Conservation (phyloP, 2,329 filamentous ascomycete genomes). For the Alternaria burnsii region DNA sequence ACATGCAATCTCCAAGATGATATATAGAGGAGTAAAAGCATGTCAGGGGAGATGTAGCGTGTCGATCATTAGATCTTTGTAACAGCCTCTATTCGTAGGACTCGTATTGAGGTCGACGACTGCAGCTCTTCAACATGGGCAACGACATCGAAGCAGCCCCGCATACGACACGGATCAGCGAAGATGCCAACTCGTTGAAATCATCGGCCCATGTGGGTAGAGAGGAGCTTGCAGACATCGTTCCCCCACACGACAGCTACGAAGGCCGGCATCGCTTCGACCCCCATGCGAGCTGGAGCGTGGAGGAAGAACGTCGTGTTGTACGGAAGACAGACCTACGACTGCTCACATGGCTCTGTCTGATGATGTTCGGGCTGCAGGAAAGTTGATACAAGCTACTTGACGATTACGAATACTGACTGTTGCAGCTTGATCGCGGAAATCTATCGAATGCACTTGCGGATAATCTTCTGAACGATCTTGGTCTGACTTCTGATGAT, state of each 20-base stretch:
- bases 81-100: neutral
- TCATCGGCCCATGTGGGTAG: conserved; percentile 35
- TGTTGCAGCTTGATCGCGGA: conserved; percentile 58
- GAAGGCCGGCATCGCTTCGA: conserved; percentile 68
- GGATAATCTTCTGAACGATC: conserved; percentile 42
- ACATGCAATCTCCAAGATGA: conserved; percentile 18
- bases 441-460: conserved; percentile 51
- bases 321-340: conserved; percentile 59
- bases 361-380: conserved; percentile 56
- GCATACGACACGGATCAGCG: conserved; percentile 26
- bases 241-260: conserved; percentile 56
- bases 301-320: conserved; percentile 64
- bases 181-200: conserved; percentile 37
- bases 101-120: neutral
- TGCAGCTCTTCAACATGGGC: conserved; percentile 25
- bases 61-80: neutral
- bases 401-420: neutral
- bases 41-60: neutral
- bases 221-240: conserved; percentile 37
- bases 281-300: conserved; percentile 62
- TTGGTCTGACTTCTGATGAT: conserved; percentile 42
- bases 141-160: conserved; percentile 36
- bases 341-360: conserved; percentile 38
- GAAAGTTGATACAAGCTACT: neutral
- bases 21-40: conserved; percentile 8